Base-by-base conservation (phyloP, 768 basidiomycete genomes). In the Glaciozyma antarctica region DNA sequence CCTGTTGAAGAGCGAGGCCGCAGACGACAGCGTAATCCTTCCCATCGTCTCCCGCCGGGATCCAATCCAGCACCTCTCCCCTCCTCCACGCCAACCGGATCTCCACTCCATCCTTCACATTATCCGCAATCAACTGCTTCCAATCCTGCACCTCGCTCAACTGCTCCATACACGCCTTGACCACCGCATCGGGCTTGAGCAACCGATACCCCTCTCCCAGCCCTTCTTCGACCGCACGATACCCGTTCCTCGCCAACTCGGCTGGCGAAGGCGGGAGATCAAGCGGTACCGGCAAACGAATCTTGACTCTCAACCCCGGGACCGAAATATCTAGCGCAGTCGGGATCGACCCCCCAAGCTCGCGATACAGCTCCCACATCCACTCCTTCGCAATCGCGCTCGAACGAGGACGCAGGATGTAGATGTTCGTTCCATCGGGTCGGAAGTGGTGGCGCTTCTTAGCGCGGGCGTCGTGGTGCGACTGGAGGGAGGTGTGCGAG, bases 331-430 rank as follows among this genome's bases (percentile, higher is more conserved):
- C 86, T 32, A 97, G 78, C 22, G 78, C 78, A 2, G 78, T 72
- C 1, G 93, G 90, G 13, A 95, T 76, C 63, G 81, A 74, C 4
- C 88, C 88, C 3, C 86, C 90, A 38, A 90, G 79, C 59, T 82
- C 80, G 57, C 81, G 82, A 87, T 89, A 91, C 54, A 95, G 78
- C 60, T 83, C 81, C 92, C 91, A 95, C 53, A 84, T 80, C 93
- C 93, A 97, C 75, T 95, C 91, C 47, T 83, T 80, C 2, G 88
- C 86, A 59, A 90, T 80, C 8, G 86, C 85, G 34, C 88, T 83
- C 67, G 84, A 85, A 75, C 87, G 88, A 22, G 80, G 72, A 72
- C 94, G 93, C 76, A 93, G 88, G 34, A 94, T 80, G 75, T 92
- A 94, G 32, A 94, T 82, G 68, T 90, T 86, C 0, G 86, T 88